Evolutionary conservation across 1,284 basidiomycete species (phyloP), one percentile per base, ranked within the genome.

Genomic region (Ustilago trichophora): DNA sequence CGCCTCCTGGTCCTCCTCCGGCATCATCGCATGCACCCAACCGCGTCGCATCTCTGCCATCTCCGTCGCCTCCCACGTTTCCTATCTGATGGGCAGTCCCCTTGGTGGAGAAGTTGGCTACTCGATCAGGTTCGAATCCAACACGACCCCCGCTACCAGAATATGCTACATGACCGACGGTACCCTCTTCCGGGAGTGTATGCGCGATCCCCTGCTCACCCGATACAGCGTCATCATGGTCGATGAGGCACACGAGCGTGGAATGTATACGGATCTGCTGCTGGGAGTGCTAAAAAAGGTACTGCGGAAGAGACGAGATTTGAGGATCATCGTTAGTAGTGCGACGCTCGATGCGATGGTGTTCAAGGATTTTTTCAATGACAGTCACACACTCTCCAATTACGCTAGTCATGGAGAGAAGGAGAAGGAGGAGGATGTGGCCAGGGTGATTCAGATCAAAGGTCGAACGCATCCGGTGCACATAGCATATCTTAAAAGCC

Each of bases 291-390:
- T 84, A 10, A 83, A 83, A 40, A 84, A 84, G 71, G 94, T 98
- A 53, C 89, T 91, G 36, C 87, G 88, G 50, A 94, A 95, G 80
- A 87, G 95, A 36, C 91, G 92, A 3, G 89, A 90, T 7, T 86
- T 98, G 37, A 87, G 96, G 19, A 84, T 98, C 21, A 89, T 98
- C 36, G 88, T 98, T 27, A 94, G 93, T 3, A 96, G 93, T 5
- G 96, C 96, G 2, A 98, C 95, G 1, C 87, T 98, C 18, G 94
- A 98, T 80, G 95, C 93, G 31, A 86, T 88, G 40, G 87, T 89
- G 11, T 93, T 98, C 73, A 83, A 90, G 33, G 89, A 95, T 48
- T 98, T 94, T 82, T 98, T 98, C 48, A 82, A 83, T 38, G 83
- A 82, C 6, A 24, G n/a, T n/a, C 38, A 42, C 13, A 32, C 16